Conservation (phyloP, 2,329 filamentous ascomycete species). For the Pseudogymnoascus sp. region DNA sequence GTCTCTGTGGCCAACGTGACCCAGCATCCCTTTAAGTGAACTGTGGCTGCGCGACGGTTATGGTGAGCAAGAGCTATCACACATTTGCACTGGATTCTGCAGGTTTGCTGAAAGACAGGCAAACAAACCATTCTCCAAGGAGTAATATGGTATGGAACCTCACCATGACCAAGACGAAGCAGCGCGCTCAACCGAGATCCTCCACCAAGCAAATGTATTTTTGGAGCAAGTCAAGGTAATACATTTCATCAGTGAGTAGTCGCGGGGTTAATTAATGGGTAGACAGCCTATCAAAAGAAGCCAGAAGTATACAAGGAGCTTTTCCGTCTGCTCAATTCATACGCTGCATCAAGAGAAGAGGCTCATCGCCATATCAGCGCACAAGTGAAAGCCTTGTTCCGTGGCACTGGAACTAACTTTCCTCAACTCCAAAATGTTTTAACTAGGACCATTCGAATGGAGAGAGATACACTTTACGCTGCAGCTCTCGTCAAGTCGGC, state of each 20-base stretch:
- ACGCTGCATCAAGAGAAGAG: not conserved
- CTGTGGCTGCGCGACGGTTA: not conserved
- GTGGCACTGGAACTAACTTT: not conserved
- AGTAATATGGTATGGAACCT: not conserved
- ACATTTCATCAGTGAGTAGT: not conserved
- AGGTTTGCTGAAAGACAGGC: not conserved
- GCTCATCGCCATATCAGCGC: not conserved
- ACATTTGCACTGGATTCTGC: too few species aligned
- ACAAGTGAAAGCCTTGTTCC: not conserved
- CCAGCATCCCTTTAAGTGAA: not conserved
- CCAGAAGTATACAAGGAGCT: not conserved
- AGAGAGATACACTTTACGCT: not conserved
- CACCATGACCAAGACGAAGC: not conserved
- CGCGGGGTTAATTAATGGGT: not conserved
- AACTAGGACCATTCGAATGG: not conserved
- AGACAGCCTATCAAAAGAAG: not conserved
- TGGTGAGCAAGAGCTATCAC: not conserved
- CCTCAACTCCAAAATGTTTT: not conserved
- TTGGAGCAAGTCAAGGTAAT: slow-evolving; percentile 1
- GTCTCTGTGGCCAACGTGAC: not conserved
- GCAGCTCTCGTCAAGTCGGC: not conserved
- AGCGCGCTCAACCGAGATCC: not conserved
- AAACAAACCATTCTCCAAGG: not conserved
- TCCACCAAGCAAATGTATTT: not conserved
- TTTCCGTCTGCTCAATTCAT: not conserved